Percentiles rank a stretch among this genome's conserved stretches.
phyloP scores from a whole-genome alignment of 1,139 yeast genomes.

The Yamadazyma atmosphaerica region DNA sequence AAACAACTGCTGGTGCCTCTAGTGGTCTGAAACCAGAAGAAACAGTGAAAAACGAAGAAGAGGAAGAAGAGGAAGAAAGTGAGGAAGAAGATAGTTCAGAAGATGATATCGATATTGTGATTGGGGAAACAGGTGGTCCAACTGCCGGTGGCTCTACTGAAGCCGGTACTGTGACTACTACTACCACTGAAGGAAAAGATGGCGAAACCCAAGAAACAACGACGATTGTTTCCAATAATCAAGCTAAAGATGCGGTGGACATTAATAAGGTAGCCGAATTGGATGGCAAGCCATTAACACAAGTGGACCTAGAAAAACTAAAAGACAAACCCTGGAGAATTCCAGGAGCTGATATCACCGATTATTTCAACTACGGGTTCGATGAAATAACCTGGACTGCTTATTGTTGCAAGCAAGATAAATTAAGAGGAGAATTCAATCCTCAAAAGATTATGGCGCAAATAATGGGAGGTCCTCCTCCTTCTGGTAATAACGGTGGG shows the following conservation, averaged over 20 bases:
- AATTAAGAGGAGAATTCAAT: slow-evolving; percentile 73
- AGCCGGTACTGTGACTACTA: slow-evolving; percentile 13
- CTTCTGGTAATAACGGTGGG: slow-evolving; percentile 7
- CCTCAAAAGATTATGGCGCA: slow-evolving; percentile 53
- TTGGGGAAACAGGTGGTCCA: slow-evolving; percentile 29
- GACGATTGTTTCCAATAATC: slow-evolving; percentile 35
- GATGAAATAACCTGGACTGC: slow-evolving; percentile 97
- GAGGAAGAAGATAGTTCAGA: slow-evolving; percentile 43
- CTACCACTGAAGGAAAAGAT: slow-evolving; percentile 28
- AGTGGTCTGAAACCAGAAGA: slow-evolving; percentile 19
- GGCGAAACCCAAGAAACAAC: slow-evolving; percentile 43
- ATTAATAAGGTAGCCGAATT: slow-evolving; percentile 75
- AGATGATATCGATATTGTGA: slow-evolving; percentile 46
- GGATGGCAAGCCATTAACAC: slow-evolving; percentile 83
- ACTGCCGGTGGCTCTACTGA: slow-evolving; percentile 24
- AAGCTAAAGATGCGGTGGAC: slow-evolving; percentile 54
- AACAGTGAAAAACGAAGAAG: slow-evolving; percentile 29
- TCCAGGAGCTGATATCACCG: slow-evolving; percentile 93
- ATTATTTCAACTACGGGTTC: slow-evolving; percentile 93
- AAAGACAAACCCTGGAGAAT: slow-evolving; percentile 98
- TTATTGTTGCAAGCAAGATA: slow-evolving; percentile 86
- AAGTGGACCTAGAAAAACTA: slow-evolving; percentile 76
- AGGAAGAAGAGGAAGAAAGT: slow-evolving; percentile 32
- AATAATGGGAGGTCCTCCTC: slow-evolving; percentile 30
- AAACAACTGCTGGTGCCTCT: slow-evolving; percentile 8